Conservation (phyloP, 177 flowering plant species). For the Telopea speciosissima region DNA sequence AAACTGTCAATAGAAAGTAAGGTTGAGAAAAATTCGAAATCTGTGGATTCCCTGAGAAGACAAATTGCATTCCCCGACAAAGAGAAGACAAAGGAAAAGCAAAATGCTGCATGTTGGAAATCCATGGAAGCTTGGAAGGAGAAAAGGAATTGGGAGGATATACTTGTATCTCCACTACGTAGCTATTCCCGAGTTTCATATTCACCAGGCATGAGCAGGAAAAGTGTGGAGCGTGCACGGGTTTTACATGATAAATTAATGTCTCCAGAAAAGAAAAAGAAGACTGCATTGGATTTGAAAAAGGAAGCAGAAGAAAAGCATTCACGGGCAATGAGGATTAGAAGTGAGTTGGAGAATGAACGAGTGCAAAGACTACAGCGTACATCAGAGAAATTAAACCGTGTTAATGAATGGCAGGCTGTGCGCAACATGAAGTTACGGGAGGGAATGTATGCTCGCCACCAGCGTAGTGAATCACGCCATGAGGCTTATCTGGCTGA, state of each 20-base stretch:
- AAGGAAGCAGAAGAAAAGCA: no score
- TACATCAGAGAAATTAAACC: slow-evolving; percentile 83
- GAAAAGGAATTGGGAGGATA: slow-evolving; percentile 90
- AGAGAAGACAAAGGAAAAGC: slow-evolving; percentile 61
- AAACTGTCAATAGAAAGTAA: slow-evolving; percentile 28
- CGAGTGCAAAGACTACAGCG: slow-evolving; percentile 84
- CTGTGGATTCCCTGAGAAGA: slow-evolving; percentile 35
- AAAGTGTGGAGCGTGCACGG: slow-evolving; percentile 74
- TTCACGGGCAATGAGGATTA: slow-evolving; percentile 86
- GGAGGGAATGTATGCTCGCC: slow-evolving; percentile 88
- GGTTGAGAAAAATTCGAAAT: slow-evolving; percentile 39
- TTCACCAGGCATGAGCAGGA: slow-evolving; percentile 75
- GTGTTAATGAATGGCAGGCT: slow-evolving; percentile 93
- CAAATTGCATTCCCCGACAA: slow-evolving; percentile 43
- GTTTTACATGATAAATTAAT: slow-evolving; percentile 81
- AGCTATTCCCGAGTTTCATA: slow-evolving; percentile 66
- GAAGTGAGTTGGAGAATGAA: slow-evolving; percentile 80
- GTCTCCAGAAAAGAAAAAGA: slow-evolving; percentile 91
- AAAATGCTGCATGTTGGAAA: slow-evolving; percentile 44
- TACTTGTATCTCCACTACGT: slow-evolving; percentile 67
- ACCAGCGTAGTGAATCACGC: slow-evolving; percentile 82
- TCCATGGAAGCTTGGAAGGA: slow-evolving; percentile 96
- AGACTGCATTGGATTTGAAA: no score
- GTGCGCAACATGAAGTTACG: slow-evolving; percentile 75
- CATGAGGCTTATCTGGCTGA: slow-evolving; percentile 91